These are phyloP conservation scores for Tetraselmis striata DNA, from an alignment of 139 green algal species.

Conservation along the genomic window DNA sequence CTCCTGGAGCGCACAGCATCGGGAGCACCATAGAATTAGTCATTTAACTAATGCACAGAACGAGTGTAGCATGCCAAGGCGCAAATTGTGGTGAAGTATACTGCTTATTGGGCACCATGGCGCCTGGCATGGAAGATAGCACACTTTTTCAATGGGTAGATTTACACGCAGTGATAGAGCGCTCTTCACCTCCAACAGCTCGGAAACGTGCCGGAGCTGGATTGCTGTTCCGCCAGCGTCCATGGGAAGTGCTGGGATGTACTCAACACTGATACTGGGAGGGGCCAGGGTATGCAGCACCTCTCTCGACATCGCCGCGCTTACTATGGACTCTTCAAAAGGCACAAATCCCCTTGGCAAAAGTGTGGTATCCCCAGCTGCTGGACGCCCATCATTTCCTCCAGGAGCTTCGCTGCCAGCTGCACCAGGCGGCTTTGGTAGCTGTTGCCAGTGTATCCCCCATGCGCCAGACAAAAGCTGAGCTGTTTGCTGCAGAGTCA, in stretches of 20 bases:
- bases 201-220: neutral
- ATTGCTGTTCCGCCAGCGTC: neutral
- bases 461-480: neutral
- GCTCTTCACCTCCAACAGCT: neutral
- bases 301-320: neutral
- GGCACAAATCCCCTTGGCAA: neutral
- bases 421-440: neutral
- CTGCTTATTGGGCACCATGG: no score
- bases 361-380: neutral
- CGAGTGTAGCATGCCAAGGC: neutral
- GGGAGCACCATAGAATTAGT: neutral
- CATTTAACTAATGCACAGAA: neutral
- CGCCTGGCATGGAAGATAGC: no score
- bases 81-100: neutral
- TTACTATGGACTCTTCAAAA: neutral
- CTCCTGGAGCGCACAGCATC: neutral
- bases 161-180: no score
- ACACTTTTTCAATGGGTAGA: no score
- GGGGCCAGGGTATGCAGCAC: neutral
- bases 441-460: neutral
- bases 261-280: neutral
- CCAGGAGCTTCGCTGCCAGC: neutral
- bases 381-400: neutral
- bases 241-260: neutral
- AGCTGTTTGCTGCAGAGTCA: neutral